A percentile compares a stretch with the other conserved stretches of the same genome.
These are phyloP conservation scores for Fusarium sarcochroum DNA, from an alignment of 2,329 filamentous ascomycete species.

Conservation along the genomic window DNA sequence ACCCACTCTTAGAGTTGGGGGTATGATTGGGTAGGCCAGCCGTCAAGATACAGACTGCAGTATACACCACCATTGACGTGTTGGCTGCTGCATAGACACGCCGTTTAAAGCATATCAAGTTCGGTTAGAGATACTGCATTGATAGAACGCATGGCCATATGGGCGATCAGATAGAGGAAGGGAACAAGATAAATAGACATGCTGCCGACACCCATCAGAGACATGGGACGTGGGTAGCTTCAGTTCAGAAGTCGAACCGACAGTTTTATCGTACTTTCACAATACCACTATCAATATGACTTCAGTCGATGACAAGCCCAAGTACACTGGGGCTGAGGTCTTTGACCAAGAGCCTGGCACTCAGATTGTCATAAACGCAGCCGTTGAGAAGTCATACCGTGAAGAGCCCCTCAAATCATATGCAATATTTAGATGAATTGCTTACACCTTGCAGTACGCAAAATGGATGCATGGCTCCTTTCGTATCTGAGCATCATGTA, in stretches of 20 bases:
- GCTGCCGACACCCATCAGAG: too few relatives aligned
- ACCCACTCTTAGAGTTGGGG: not conserved
- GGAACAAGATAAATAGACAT: not conserved
- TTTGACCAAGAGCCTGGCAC: constrained; percentile 6
- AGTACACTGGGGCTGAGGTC: not conserved
- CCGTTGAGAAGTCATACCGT: constrained; percentile 2
- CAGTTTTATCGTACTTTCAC: not conserved
- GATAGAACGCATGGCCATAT: not conserved
- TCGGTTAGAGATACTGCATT: not conserved
- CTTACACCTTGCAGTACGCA: not conserved
- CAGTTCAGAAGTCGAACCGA: too few relatives aligned
- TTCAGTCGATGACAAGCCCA: not conserved
- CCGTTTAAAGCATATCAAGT: too few relatives aligned
- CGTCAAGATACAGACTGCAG: too few relatives aligned
- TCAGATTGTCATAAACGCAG: not conserved
- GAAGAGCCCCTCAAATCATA: not conserved
- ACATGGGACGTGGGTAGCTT: too few relatives aligned
- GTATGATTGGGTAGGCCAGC: not conserved
- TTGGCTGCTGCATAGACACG: too few relatives aligned
- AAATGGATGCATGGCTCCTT: constrained; percentile 16
- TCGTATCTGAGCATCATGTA: constrained; percentile 14
- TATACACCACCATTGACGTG: too few relatives aligned
- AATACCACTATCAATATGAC: not conserved
- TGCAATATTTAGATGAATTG: not conserved
- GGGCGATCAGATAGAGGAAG: too few relatives aligned